Conservation (phyloP, 129 eudicot species). For the Pulicaria dysenterica region DNA sequence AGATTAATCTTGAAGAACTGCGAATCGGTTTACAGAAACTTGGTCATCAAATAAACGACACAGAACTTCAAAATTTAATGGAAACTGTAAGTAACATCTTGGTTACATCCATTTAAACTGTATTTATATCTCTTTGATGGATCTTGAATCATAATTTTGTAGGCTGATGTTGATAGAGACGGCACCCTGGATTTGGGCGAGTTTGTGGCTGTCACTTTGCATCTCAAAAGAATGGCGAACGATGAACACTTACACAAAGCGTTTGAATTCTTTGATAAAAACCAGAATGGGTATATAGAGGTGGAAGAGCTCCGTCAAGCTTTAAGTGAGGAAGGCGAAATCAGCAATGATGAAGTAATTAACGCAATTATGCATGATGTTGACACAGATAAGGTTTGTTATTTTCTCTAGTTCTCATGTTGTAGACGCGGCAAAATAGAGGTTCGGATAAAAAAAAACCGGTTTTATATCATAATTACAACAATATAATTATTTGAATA, state of each 20-base stretch:
- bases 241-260: conserved; percentile 72
- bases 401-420: no score
- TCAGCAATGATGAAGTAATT: conserved; percentile 50
- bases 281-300: conserved; percentile 59
- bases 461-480: neutral
- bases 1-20: conserved; percentile 62
- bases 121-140: neutral
- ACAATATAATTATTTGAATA: no score
- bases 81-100: conserved; percentile 52
- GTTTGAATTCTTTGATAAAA: conserved; percentile 52
- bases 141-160: conserved; percentile 19
- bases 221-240: conserved; percentile 66
- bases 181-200: conserved; percentile 67
- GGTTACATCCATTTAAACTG: neutral
- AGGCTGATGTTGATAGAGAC: conserved; percentile 82
- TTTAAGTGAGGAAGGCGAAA: conserved; percentile 51
- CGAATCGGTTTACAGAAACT: conserved; percentile 61
- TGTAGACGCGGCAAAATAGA: neutral
- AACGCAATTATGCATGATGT: conserved; percentile 56
- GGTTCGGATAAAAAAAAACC: neutral
- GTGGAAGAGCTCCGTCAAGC: conserved; percentile 62
- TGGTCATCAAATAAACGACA: conserved; percentile 64
- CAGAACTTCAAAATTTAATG: conserved; percentile 70
- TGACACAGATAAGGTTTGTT: conserved; percentile 57
- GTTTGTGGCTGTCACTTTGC: conserved; percentile 66